Conservation (phyloP, 768 basidiomycete genomes). For the Boletus sensibilis region DNA sequence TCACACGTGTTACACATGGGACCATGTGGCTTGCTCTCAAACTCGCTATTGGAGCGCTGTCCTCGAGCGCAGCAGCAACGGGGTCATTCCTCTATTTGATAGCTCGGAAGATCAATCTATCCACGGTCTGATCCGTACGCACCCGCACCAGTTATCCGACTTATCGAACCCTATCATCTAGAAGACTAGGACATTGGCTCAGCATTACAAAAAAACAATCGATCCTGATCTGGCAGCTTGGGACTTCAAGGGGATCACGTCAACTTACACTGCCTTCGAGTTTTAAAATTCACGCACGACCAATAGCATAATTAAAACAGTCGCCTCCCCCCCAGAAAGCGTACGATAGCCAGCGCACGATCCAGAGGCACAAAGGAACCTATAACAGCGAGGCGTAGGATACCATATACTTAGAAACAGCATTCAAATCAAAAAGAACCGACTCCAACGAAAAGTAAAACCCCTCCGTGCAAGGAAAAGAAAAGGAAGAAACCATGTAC, state of each 20-base stretch:
- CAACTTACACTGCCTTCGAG: neutral
- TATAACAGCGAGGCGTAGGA: constrained; percentile 8
- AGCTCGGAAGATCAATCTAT: neutral
- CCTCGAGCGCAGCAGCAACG: too few relatives aligned
- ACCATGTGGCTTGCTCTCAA: too few relatives aligned
- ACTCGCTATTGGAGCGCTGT: too few relatives aligned
- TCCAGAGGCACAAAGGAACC: constrained; percentile 1
- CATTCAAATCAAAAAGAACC: constrained; percentile 4
- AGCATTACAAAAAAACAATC: neutral
- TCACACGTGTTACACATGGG: too few relatives aligned
- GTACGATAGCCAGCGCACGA: constrained; percentile 15
- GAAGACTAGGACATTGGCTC: neutral
- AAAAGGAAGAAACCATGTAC: constrained; percentile 1
- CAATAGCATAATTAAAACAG: constrained; percentile 6
- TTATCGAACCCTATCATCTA: constrained; percentile 1
- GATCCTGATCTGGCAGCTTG: neutral
- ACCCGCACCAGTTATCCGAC: neutral
- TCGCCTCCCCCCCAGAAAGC: neutral
- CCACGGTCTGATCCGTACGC: neutral
- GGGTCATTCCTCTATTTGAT: too few relatives aligned
- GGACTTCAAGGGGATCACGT: neutral
- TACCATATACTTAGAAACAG: constrained; percentile 6
- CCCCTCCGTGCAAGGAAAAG: neutral
- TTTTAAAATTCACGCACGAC: neutral
- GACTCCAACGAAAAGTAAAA: neutral